Evolutionary conservation across 2,329 filamentous ascomycete species (phyloP).

Genomic region (Aspergillus sp.): DNA sequence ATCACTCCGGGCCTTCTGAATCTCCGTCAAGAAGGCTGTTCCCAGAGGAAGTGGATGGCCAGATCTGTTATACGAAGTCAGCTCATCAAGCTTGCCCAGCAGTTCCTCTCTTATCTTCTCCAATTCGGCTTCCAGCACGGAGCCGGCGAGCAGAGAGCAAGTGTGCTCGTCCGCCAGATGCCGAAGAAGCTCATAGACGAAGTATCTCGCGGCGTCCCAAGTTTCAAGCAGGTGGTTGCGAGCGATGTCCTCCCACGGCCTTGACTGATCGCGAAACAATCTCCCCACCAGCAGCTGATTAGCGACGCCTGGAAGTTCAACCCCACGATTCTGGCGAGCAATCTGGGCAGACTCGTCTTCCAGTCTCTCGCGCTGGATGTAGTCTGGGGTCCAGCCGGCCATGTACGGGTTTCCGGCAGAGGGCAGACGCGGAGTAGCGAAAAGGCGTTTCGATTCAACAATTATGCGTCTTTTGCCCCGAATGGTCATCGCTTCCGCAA

Average conservation of each 20-base stretch:
- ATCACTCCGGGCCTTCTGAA: slow-evolving; percentile 9
- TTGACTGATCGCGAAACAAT: slow-evolving; percentile 35
- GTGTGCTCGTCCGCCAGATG: slow-evolving; percentile 26
- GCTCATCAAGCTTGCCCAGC: slow-evolving; percentile 23
- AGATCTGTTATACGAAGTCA: slow-evolving; percentile 21
- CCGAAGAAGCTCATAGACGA: slow-evolving; percentile 24
- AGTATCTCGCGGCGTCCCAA: slow-evolving; percentile 23
- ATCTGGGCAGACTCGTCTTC: slow-evolving; percentile 27
- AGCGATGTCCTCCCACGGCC: slow-evolving; percentile 35
- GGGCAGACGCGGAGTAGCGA: no score
- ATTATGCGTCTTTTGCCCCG: slow-evolving; percentile 18
- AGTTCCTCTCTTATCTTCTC: slow-evolving; percentile 19
- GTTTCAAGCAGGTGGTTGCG: slow-evolving; percentile 22
- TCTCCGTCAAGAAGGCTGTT: slow-evolving; percentile 1
- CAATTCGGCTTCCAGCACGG: slow-evolving; percentile 22
- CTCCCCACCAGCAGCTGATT: slow-evolving; percentile 34
- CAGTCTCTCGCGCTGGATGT: slow-evolving; percentile 1
- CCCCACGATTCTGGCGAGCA: slow-evolving; percentile 26
- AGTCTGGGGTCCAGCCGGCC: slow-evolving; percentile 10
- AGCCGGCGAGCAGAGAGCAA: slow-evolving; percentile 15
- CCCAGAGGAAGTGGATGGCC: slow-evolving; percentile 26
- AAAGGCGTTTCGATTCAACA: not conserved
- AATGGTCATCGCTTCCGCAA: slow-evolving; percentile 24
- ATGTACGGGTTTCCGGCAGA: slow-evolving; percentile 16
- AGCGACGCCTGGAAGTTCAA: slow-evolving; percentile 37